These are phyloP conservation scores for Leptographium radiaticola DNA, from an alignment of 2,329 filamentous ascomycete genomes.

Conservation along the genomic window DNA sequence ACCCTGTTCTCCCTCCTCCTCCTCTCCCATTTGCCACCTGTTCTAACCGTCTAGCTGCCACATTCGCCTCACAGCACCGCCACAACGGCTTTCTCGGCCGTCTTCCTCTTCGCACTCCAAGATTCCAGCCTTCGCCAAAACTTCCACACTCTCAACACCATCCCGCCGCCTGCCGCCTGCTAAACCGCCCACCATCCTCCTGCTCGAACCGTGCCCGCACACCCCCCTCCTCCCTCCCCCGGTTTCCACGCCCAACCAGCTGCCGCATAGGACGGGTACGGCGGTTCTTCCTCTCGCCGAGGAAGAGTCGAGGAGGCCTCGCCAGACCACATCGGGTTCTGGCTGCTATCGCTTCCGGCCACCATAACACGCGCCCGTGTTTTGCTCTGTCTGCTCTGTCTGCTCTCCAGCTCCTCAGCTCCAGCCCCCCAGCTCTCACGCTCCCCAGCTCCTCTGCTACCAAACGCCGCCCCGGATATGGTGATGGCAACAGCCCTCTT, in stretches of 20 bases:
- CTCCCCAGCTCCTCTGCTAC: not conserved
- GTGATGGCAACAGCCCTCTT: slow-evolving; percentile 49
- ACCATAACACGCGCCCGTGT: slow-evolving; percentile 55
- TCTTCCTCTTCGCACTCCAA: slow-evolving; percentile 50
- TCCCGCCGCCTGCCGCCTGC: slow-evolving; percentile 37
- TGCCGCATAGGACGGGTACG: slow-evolving; percentile 99
- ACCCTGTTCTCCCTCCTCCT: no score
- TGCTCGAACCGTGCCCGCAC: not conserved
- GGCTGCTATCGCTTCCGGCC: slow-evolving; percentile 91
- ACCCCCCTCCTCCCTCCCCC: slow-evolving; percentile 25
- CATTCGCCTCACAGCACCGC: not conserved
- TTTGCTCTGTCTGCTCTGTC: not conserved
- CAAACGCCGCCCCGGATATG: slow-evolving; percentile 33
- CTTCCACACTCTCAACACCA: slow-evolving; percentile 53
- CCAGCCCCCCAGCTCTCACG: no score
- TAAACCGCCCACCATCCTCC: slow-evolving; percentile 24
- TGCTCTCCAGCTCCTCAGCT: no score
- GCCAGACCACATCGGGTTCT: slow-evolving; percentile 81
- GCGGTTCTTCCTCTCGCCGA: slow-evolving; percentile 98
- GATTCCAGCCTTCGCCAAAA: slow-evolving; percentile 55
- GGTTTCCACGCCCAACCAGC: slow-evolving; percentile 60
- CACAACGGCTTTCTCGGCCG: slow-evolving; percentile 49
- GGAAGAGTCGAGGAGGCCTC: slow-evolving; percentile 99
- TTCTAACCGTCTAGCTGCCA: not conserved
- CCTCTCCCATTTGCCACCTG: no score